phyloP scores from a whole-genome alignment of 129 eudicot genomes.

The Flaveria robusta region DNA sequence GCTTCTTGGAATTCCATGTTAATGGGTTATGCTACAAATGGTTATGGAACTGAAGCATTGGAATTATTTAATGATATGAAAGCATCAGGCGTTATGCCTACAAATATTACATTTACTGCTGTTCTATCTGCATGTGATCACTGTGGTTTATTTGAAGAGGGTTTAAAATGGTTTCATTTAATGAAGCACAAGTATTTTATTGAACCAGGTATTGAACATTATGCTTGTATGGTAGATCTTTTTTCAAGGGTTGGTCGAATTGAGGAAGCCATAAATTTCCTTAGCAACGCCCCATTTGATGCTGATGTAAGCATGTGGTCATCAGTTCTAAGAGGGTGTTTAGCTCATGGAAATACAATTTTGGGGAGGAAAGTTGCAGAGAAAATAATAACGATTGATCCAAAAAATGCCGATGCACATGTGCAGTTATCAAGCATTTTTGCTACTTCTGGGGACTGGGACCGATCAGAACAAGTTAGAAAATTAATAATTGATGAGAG shows the following conservation, averaged over 20 bases:
- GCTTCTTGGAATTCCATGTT: constrained; percentile 88
- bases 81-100: constrained; percentile 49
- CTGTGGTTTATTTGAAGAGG: constrained; percentile 81
- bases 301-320: constrained; percentile 84
- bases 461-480: constrained; percentile 57
- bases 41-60: constrained; percentile 70
- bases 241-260: constrained; percentile 71
- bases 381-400: constrained; percentile 56
- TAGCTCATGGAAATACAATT: constrained; percentile 58
- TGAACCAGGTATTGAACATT: constrained; percentile 72
- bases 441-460: constrained; percentile 79
- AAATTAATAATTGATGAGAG: constrained; percentile 51
- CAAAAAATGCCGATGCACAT: constrained; percentile 63
- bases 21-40: constrained; percentile 93
- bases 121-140: constrained; percentile 86
- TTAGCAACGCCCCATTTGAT: constrained; percentile 56
- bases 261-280: constrained; percentile 61
- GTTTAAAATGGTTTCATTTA: constrained; percentile 61
- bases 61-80: constrained; percentile 62
- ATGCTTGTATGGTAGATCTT: constrained; percentile 84
- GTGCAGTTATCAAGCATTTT: constrained; percentile 69
- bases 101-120: constrained; percentile 65
- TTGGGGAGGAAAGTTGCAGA: constrained; percentile 60
- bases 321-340: constrained; percentile 81
- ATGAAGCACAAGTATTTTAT: constrained; percentile 66